Conservation (phyloP, 306 rosid genomes). For the Morella rubra region DNA sequence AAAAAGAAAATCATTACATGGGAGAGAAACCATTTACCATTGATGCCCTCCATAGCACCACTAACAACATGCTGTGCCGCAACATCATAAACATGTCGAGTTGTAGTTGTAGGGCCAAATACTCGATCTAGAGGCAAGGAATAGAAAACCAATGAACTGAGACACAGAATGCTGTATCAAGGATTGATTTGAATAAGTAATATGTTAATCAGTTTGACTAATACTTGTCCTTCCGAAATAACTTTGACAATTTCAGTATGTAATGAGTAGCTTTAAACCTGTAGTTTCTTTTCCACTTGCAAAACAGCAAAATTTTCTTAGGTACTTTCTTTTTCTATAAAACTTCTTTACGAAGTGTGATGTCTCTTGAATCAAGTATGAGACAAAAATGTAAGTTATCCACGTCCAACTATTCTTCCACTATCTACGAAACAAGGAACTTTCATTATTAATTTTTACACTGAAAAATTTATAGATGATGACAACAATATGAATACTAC, state of each 20-base stretch:
- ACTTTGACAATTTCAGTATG: conserved; percentile 10
- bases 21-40: conserved; percentile 56
- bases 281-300: conserved; percentile 7
- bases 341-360: neutral
- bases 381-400: neutral
- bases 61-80: conserved; percentile 89
- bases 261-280: neutral
- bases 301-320: neutral
- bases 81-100: conserved; percentile 95
- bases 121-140: conserved; percentile 69
- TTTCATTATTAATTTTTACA: neutral
- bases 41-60: conserved; percentile 97
- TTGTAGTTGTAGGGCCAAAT: conserved; percentile 97
- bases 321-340: conserved; percentile 3
- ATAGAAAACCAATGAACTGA: conserved; percentile 16
- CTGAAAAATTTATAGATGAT: neutral
- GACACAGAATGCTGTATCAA: conserved; percentile 3
- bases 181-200: neutral
- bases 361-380: neutral
- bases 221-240: neutral
- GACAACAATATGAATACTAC: neutral
- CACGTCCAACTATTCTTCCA: neutral
- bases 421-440: conserved; percentile 16
- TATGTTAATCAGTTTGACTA: neutral
- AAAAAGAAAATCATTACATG: conserved; percentile 22